phyloP scores from a whole-genome alignment of 208 protist species.

The Angomonas deanei region DNA sequence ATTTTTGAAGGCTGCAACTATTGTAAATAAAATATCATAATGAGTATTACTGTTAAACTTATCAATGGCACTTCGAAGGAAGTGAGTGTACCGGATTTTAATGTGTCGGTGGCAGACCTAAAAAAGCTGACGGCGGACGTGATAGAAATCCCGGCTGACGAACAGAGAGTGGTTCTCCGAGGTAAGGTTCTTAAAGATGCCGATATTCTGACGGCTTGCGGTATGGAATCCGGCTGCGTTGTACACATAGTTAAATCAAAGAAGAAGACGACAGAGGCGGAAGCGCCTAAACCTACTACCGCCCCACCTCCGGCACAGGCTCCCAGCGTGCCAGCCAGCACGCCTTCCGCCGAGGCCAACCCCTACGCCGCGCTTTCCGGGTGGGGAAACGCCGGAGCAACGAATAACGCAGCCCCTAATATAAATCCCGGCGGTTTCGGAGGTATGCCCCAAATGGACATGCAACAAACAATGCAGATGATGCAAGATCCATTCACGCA shows the following conservation, averaged over 20 bases:
- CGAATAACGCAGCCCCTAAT: not conserved
- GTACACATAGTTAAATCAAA: conserved; percentile 84
- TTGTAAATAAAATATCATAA: conserved; percentile 12
- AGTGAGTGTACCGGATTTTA: conserved; percentile 68
- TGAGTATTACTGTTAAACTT: conserved; percentile 80
- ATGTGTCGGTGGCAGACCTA: conserved; percentile 61
- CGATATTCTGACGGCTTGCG: conserved; percentile 58
- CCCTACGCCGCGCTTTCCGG: conserved; percentile 69
- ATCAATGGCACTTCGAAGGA: conserved; percentile 64
- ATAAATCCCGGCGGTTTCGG: conserved; percentile 10
- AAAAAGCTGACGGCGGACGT: conserved; percentile 43
- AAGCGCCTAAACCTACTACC: conserved; percentile 2
- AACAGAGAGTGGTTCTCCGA: conserved; percentile 77
- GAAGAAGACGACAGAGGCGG: conserved; percentile 16
- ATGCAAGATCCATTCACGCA: conserved; percentile 47
- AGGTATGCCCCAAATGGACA: conserved; percentile 8
- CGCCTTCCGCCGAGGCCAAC: conserved; percentile 21
- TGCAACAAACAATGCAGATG: conserved; percentile 36
- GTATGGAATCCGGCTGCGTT: conserved; percentile 72
- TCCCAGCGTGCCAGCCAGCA: not conserved
- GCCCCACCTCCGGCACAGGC: too few relatives aligned
- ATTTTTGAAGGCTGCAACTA: not conserved
- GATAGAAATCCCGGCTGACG: conserved; percentile 66
- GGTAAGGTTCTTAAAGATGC: conserved; percentile 87
- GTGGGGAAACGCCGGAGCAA: conserved; percentile 20